Evolutionary conservation across 2,329 filamentous ascomycete species (phyloP), one percentile per base, ranked within the genome.

Genomic region (Colletotrichum lupini): DNA sequence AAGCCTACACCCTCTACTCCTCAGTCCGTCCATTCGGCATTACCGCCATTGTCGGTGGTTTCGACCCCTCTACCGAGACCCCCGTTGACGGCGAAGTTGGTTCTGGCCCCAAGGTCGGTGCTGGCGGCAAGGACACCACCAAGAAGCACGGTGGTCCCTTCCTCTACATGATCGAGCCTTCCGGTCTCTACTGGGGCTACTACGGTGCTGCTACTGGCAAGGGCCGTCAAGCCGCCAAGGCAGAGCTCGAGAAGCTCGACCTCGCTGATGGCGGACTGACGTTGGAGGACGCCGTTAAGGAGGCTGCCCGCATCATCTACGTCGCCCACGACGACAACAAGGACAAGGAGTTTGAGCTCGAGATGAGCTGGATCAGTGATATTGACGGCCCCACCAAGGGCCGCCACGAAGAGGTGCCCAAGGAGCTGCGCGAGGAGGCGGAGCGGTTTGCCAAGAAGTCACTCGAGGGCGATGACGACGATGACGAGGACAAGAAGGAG

Each of bases 121-220:
- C 94, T 28, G 96, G 96, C 76, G 96, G 96, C 80, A 97, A 97
- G 86, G 89, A 92, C 56, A 85, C 82, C 32, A 91, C 91, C 79
- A 92, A 91, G 80, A 93, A 91, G 83, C 92, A 95, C 82, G 97
- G 97, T 78, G 97, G 96, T 1, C 97, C 97, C 26, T 95, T 92
- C 75, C 90, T 99, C 75, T 99, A 98, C 89, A 99, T 99, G 97
- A 96, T 99, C 78, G 97, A 99, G 87, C 97, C 97, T 55, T 98
- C 95, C 80, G 97, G 97, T 68, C 86, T 96, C 77, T 98, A 98
- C 88, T 99, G 97, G 97, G 97, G 97, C 73, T 99, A 99, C 89
- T 98, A 98, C 83, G 97, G 97, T 78, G 97, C 97, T 52, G 97
- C 97, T 62, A 98, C 97, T 16, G 97, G 97, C 81, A 99, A 99